Conservation (phyloP, 352 stramenopile genomes). For the Pythium aphanidermatum region DNA sequence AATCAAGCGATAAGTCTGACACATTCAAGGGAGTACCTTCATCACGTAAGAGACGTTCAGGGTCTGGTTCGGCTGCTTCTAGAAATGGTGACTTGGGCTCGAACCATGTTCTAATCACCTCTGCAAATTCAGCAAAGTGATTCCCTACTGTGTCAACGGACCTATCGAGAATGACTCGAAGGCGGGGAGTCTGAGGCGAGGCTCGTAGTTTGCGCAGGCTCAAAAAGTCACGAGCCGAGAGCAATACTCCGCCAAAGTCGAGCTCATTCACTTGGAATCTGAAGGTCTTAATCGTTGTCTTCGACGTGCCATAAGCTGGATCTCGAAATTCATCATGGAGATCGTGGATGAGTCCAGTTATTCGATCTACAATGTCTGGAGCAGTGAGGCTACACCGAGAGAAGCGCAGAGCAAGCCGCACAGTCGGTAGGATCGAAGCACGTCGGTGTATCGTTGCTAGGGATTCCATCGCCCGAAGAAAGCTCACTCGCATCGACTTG, state of each 20-base stretch:
- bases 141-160: too few relatives aligned
- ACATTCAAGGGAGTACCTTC: background rate
- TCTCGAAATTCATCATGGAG: slow-evolving; percentile 8
- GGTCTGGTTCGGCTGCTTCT: too few relatives aligned
- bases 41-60: too few relatives aligned
- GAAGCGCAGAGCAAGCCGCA: slow-evolving; percentile 31
- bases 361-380: background rate
- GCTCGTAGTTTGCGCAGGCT: too few relatives aligned
- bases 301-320: too few relatives aligned
- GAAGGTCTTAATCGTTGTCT: slow-evolving; percentile 4
- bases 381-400: slow-evolving; percentile 3
- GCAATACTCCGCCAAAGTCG: slow-evolving; percentile 1
- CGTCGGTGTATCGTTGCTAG: slow-evolving; percentile 12
- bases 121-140: too few relatives aligned
- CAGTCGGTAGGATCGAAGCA: background rate
- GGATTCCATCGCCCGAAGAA: slow-evolving; percentile 20
- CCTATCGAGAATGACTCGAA: background rate
- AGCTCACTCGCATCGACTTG: slow-evolving; percentile 24
- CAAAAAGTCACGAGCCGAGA: too few relatives aligned
- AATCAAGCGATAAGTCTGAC: slow-evolving; percentile 26
- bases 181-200: background rate
- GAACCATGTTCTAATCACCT: too few relatives aligned
- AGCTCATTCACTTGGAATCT: slow-evolving; percentile 10
- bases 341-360: background rate
- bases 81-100: too few relatives aligned